Base-by-base conservation (phyloP, 148 eudicot genomes). In the Chenopodium album region DNA sequence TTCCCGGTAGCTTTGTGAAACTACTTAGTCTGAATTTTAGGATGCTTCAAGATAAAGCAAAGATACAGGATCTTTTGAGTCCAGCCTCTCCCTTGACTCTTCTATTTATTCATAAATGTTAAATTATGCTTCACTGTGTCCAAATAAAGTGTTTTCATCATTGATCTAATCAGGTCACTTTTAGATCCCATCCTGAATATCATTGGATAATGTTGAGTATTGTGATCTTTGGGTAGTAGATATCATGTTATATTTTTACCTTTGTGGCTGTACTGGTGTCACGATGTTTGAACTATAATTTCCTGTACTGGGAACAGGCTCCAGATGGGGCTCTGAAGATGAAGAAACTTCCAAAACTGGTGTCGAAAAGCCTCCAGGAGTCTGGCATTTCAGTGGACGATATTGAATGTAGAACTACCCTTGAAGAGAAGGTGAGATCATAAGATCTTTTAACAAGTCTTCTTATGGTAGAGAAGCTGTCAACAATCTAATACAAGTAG, bases 261-360 rank as follows among this genome's bases (percentile, higher is more conserved):
- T 20, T 4, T 62, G 9, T 59, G 63, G n/a, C 66, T 62, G 66
- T 62, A 5, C 26, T 22, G 28, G 28, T 62, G 66, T 62, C 9
- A 62, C 8, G 66, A 62, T 62, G 10, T n/a, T 5, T 62, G 26
- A 62, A 62, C 28, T n/a, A 62, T 62, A n/a, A 62, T 62, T 62
- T 62, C 11, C 22, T 64, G n/a, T 66, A 23, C 71, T 71, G 73
- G 75, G 10, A 72, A 83, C 89, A 95, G 98, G 79, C 87, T 82
- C 86, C 92, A 29, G 88, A 92, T 22, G 90, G 90, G 32, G 86
- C 46, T 54, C 77, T 95, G 54, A 95, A 92, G 86, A 84, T 92
- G 87, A 95, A 86, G 88, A 92, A 93, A 82, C 87, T 95, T 62
- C 80, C 46, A 75, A 93, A 93, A 85, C 76, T 80, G 75, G 89